Evolutionary conservation across 1,139 yeast genomes (phyloP).

Genomic region (Magnusiomyces sp.): DNA sequence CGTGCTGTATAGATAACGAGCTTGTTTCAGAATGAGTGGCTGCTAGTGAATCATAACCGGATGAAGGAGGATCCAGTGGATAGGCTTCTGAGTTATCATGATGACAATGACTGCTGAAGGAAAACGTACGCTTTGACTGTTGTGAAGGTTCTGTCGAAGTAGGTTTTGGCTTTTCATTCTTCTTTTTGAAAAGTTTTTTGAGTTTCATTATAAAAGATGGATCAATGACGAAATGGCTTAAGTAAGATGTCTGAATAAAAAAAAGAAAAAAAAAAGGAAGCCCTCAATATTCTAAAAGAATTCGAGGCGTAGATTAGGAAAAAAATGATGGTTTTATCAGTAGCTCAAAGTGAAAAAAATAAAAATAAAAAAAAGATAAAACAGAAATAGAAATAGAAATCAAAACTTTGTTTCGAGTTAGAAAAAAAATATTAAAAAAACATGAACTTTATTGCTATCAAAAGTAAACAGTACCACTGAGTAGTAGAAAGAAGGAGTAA

Average conservation of each 20-base stretch:
- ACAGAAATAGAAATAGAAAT: neutral
- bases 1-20: no score
- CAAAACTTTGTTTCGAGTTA: neutral
- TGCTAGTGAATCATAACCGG: no score
- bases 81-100: no score
- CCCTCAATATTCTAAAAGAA: neutral
- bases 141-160: neutral
- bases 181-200: slow-evolving; percentile 1
- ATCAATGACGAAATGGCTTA: no score
- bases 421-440: neutral
- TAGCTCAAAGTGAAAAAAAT: neutral
- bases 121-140: no score
- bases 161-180: neutral
- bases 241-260: no score
- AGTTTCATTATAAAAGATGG: neutral
- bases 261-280: no score
- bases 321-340: neutral
- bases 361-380: neutral
- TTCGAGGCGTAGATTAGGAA: neutral
- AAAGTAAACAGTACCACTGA: no score
- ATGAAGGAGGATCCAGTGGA: no score
- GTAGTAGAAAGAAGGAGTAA: no score
- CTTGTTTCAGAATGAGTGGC: no score
- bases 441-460: neutral
- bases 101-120: no score